Evolutionary conservation across 1,139 yeast species (phyloP), one percentile per base, ranked within the genome.

Genomic region (Meyerozyma carpophila): DNA sequence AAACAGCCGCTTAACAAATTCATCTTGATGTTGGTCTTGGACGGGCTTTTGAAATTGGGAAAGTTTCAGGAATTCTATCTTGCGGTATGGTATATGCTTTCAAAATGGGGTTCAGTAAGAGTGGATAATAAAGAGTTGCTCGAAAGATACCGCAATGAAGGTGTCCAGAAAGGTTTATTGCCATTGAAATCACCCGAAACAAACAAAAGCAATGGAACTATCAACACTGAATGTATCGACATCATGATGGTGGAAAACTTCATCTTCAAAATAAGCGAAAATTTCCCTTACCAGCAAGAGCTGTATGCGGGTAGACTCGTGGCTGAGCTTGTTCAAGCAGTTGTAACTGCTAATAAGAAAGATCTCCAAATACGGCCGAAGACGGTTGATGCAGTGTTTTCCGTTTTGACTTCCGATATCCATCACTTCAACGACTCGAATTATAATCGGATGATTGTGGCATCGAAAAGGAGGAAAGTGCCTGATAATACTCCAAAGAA

Each of bases 401-500:
- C 66, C 2, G 56, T 61, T 37, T 59, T 73, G 41, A 57, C 57
- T 46, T 62, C 64, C 24, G 74, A 70, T 43, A 45, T 71, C 13
- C 62, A 65, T 45, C 64, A 68, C 45, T 66, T 58, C 51, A 63
- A 63, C 40, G 73, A 69, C 46, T 57, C 48, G 42, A 66, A 69
- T 43, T 57, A 53, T 39, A 65, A 65, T 32, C 39, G 44, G n/a
- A 50, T 55, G 29, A 39, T 52, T 1, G 40, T 47, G 6, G 57
- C 47, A 28, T 50, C 47, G 37, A 46, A 50, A 21, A 45, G 43
- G 13, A 49, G 48, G 13, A 47, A 45, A 8, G 44, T 51, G 18
- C 52, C 55, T 7, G 53, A 59, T 40, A 57, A 59, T 41, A 52
- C 63, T 0, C 64, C 65, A 5, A 56, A 55, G 36, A 57, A 52